Base-by-base conservation (phyloP, 208 protist species). In the Leishmania major region DNA sequence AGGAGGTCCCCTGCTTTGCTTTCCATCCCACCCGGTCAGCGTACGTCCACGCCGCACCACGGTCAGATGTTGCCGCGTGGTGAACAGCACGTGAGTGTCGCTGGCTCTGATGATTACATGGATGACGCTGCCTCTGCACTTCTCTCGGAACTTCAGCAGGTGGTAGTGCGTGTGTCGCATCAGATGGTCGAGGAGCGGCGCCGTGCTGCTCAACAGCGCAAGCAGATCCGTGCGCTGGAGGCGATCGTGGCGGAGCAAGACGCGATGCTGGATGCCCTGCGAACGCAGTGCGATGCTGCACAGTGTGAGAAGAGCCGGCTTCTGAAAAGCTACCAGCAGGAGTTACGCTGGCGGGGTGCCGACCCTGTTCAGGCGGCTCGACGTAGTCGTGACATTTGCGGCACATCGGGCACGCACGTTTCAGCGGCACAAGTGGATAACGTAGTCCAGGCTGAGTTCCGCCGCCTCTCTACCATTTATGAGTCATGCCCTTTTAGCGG, bases 211-310 rank as follows among this genome's bases (percentile, higher is more conserved):
- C 78, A 88, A 45, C 81, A 87, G 79, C 82, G 83, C 43, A 75
- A 87, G 73, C 84, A 82, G 17, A 71, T 92, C 22, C 49, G 84
- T 17, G 81, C 84, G 31, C 87, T 90, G 35, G 84, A 85, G 4
- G 77, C 25, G 1, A 80, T 94, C 10, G 79, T 91, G 10, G 69
- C 70, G 28, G 88, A 90, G 79, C 87, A 94, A 78, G 88, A 92
- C 55, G 79, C 80, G 69, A 85, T 90, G 84, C 87, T 94, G 51
- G 79, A 87, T 37, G 81, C 88, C 28, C 83, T 92, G 22, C 78
- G 72, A 17, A 43, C 22, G 43, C 83, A 87, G n/a, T 83, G 88
- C 45, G 84, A 85, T 31, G 60, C 85, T 22, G 37, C 86, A 0
- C 86, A 86, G 70, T 81, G 81, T 11, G 90, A 92, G 51, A 84